Percentiles rank a stretch among this genome's conserved stretches.
phyloP scores from a whole-genome alignment of 179 eudicot species.

The Camellia oleifera region DNA sequence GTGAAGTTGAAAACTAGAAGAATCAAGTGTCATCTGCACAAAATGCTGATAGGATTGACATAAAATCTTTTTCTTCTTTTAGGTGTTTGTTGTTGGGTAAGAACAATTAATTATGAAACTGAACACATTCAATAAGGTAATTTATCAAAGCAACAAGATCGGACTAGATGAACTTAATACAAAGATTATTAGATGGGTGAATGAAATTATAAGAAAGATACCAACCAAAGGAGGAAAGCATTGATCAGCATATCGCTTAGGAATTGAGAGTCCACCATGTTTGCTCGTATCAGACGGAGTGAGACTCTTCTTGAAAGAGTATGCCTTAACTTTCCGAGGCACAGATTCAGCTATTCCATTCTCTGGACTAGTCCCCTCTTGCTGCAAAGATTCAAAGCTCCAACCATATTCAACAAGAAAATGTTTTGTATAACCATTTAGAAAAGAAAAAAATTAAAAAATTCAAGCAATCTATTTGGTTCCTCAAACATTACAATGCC shows the following conservation, averaged over 20 bases:
- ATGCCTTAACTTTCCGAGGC: constrained; percentile 14
- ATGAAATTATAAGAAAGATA: background rate
- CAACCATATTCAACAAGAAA: background rate
- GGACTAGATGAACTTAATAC: background rate
- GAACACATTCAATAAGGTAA: background rate
- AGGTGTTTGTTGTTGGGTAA: background rate
- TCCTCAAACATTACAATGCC: too few species aligned
- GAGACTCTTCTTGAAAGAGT: constrained; percentile 52
- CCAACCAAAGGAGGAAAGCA: constrained; percentile 69
- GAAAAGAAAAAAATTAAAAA: background rate
- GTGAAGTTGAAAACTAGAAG: background rate
- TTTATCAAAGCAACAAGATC: background rate
- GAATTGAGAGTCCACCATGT: constrained; percentile 70
- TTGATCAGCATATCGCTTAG: constrained; percentile 58
- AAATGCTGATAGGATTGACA: background rate
- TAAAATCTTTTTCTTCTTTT: background rate
- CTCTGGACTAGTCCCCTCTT: background rate
- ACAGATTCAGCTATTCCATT: background rate
- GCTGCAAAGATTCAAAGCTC: constrained; percentile 7
- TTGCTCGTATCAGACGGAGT: constrained; percentile 78
- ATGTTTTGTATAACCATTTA: background rate
- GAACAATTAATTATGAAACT: background rate
- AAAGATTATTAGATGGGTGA: background rate
- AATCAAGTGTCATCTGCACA: background rate
- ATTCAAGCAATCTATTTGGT: too few species aligned